Conservation (phyloP, 2,329 filamentous ascomycete genomes). For the Fusarium citri region DNA sequence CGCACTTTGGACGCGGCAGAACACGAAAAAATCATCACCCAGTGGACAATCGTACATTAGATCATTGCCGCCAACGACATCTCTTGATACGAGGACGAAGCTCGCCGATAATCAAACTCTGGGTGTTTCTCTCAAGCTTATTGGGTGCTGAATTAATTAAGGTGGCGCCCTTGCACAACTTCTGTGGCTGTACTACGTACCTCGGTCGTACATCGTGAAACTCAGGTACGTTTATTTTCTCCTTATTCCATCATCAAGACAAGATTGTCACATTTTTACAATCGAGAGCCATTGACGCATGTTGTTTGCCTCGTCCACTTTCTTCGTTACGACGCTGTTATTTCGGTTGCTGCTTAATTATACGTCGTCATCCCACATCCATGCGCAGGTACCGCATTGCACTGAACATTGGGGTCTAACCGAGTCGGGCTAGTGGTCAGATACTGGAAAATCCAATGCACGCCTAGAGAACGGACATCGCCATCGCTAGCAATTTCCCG, state of each 20-base stretch:
- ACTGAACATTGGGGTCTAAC: slow-evolving; percentile 37
- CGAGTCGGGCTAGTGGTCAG: slow-evolving; percentile 36
- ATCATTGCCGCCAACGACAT: slow-evolving; percentile 27
- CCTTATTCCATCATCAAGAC: background rate
- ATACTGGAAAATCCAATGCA: slow-evolving; percentile 35
- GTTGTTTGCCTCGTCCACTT: background rate
- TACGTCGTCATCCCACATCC: slow-evolving; percentile 32
- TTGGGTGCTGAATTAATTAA: slow-evolving; percentile 40
- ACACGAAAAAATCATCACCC: slow-evolving; percentile 7
- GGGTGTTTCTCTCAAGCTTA: slow-evolving; percentile 27
- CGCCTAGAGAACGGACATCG: slow-evolving; percentile 44
- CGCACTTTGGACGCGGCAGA: slow-evolving; percentile 17
- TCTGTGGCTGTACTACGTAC: slow-evolving; percentile 42
- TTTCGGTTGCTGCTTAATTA: slow-evolving; percentile 9
- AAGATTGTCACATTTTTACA: slow-evolving; percentile 2
- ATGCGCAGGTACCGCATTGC: slow-evolving; percentile 44
- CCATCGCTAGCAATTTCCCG: slow-evolving; percentile 54
- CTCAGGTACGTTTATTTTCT: slow-evolving; percentile 27
- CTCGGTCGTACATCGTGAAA: slow-evolving; percentile 23
- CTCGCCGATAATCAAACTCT: slow-evolving; percentile 40
- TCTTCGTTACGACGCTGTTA: slow-evolving; percentile 14
- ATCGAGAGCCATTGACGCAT: background rate
- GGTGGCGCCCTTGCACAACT: slow-evolving; percentile 41
- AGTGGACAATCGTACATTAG: slow-evolving; percentile 12
- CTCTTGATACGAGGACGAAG: slow-evolving; percentile 34